phyloP scores from a whole-genome alignment of 306 rosid species.

The Clitoria ternatea region DNA sequence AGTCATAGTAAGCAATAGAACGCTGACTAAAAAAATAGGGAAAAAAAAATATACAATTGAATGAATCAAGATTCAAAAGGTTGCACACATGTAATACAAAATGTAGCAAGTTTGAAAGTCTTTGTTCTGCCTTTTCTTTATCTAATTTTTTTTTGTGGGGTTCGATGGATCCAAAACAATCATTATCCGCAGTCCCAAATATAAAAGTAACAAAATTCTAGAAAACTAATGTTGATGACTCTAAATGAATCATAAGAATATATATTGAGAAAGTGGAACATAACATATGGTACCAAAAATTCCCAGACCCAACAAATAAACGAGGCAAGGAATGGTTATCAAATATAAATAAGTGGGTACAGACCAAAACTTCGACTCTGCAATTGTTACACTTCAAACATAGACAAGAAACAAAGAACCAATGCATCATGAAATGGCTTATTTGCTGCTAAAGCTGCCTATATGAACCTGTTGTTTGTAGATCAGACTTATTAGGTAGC shows the following conservation, averaged over 20 bases:
- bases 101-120: background rate
- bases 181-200: background rate
- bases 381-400: constrained; percentile 20
- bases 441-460: constrained; percentile 22
- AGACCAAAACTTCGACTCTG: constrained; percentile 17
- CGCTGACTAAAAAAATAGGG: too few species aligned
- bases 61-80: too few species aligned
- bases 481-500: constrained; percentile 39
- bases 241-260: constrained; percentile 10
- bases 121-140: background rate
- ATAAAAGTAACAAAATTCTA: background rate
- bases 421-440: constrained; percentile 24
- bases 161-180: too few species aligned
- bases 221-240: background rate
- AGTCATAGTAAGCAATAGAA: too few species aligned
- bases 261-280: background rate
- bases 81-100: too few species aligned
- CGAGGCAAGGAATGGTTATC: constrained; percentile 58
- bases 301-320: constrained; percentile 65
- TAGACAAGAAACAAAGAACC: background rate
- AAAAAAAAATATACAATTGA: too few species aligned
- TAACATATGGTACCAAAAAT: constrained; percentile 40
- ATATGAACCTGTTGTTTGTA: constrained; percentile 27
- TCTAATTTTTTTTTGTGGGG: too few species aligned
- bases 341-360: constrained; percentile 19